phyloP scores from a whole-genome alignment of 2,329 filamentous ascomycete species.

The Aspergillus aculeatus region DNA sequence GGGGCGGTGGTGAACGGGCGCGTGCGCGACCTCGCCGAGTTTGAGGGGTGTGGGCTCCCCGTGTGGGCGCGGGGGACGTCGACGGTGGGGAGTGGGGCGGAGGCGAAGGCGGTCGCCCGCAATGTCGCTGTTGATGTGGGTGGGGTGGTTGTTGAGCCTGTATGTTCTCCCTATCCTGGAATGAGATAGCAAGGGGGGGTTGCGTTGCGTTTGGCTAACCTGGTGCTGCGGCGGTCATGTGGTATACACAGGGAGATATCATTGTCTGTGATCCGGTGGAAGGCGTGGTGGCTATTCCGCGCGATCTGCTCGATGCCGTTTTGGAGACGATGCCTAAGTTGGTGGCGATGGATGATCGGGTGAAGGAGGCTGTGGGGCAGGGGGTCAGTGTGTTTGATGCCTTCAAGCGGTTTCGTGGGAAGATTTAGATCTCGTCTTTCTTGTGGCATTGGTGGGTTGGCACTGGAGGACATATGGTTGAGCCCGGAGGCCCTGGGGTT shows the following conservation, averaged over 20 bases:
- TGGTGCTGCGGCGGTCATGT: background rate
- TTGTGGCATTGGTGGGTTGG: background rate
- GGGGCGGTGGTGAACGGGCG: slow-evolving; percentile 68
- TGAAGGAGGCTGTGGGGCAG: slow-evolving; percentile 63
- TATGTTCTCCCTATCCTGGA: slow-evolving; percentile 23
- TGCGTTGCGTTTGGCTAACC: background rate
- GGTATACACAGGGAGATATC: slow-evolving; percentile 56
- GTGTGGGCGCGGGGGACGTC: slow-evolving; percentile 48
- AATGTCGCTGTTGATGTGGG: slow-evolving; percentile 42
- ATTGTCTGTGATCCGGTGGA: slow-evolving; percentile 69
- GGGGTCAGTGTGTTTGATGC: slow-evolving; percentile 65
- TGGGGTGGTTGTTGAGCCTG: slow-evolving; percentile 44
- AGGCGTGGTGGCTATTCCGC: slow-evolving; percentile 67
- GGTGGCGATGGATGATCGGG: slow-evolving; percentile 56
- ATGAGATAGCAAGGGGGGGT: background rate
- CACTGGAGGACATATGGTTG: too few species aligned
- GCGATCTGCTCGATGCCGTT: slow-evolving; percentile 58
- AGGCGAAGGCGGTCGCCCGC: slow-evolving; percentile 42
- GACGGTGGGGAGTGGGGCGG: slow-evolving; percentile 47
- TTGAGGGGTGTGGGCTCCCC: slow-evolving; percentile 56
- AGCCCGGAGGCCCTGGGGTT: background rate
- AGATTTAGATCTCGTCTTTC: slow-evolving; percentile 9
- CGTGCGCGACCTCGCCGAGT: slow-evolving; percentile 64
- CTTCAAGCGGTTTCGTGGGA: slow-evolving; percentile 57
- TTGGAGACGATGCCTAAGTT: slow-evolving; percentile 59